Conservation (phyloP, 2,329 filamentous ascomycete genomes). For the Beauveria pseudobassiana region DNA sequence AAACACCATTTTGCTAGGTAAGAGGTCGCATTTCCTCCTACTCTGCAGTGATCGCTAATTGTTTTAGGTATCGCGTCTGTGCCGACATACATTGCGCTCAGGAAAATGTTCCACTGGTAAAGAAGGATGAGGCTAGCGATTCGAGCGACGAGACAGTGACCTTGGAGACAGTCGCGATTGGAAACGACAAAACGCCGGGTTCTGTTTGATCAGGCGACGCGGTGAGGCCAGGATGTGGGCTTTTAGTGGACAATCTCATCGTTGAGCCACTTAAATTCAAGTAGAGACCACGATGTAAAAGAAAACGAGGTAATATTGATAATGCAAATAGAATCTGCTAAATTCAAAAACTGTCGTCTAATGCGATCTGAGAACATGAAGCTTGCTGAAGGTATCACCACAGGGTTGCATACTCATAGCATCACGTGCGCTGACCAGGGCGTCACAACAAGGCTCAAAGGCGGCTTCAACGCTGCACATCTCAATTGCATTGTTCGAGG, state of each 20-base stretch:
- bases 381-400: neutral
- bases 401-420: neutral
- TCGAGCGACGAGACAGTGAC: slow-evolving; percentile 1
- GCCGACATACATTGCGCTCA: slow-evolving; percentile 24
- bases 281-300: neutral
- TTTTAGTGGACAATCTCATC: too few species aligned
- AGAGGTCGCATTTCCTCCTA: slow-evolving; percentile 5
- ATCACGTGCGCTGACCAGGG: slow-evolving; percentile 3
- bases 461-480: neutral
- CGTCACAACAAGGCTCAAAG: neutral
- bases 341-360: neutral
- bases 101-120: slow-evolving; percentile 21
- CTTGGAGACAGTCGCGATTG: neutral
- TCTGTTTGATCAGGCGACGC: neutral
- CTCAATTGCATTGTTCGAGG: neutral
- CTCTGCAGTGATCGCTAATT: neutral
- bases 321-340: too few species aligned
- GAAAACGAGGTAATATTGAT: neutral
- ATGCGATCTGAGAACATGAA: neutral
- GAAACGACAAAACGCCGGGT: neutral
- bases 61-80: slow-evolving; percentile 18
- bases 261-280: neutral
- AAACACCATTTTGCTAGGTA: slow-evolving; percentile 32
- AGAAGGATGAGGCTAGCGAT: neutral
- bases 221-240: neutral